A percentile compares a stretch with the other conserved stretches of the same genome.
Evolutionary conservation across 2,329 filamentous ascomycete species (phyloP).

Genomic region (Didymellaceae sp.): DNA sequence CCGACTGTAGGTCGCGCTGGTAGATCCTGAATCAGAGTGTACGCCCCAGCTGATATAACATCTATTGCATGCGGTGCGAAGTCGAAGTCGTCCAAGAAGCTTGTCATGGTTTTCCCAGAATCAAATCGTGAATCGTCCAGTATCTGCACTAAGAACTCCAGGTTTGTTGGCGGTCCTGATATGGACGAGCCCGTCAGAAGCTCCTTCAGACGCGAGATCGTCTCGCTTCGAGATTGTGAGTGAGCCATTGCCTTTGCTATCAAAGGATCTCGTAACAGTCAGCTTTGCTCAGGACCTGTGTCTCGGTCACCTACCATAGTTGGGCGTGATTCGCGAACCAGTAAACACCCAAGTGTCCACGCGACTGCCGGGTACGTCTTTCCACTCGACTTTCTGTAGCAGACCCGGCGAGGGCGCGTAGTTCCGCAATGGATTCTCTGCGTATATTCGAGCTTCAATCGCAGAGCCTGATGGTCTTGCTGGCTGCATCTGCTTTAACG

Average conservation of each 20-base stretch:
- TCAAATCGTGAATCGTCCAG: conserved; percentile 55
- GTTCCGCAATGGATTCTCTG: conserved; percentile 64
- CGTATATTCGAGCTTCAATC: conserved; percentile 63
- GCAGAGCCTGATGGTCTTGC: conserved; percentile 55
- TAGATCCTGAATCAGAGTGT: conserved; percentile 65
- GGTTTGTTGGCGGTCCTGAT: conserved; percentile 63
- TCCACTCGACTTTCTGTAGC: conserved; percentile 64
- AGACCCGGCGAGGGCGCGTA: conserved; percentile 66
- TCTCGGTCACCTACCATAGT: conserved; percentile 55
- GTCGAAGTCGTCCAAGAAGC: conserved; percentile 60
- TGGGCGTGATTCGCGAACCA: conserved; percentile 62
- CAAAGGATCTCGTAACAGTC: conserved; percentile 54
- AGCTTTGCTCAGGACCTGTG: background rate
- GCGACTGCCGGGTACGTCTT: conserved; percentile 56
- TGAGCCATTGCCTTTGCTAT: conserved; percentile 67
- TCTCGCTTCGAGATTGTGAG: conserved; percentile 48
- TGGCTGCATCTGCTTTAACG: conserved; percentile 54
- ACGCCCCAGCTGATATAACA: conserved; percentile 62
- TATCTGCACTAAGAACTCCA: conserved; percentile 62
- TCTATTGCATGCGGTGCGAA: conserved; percentile 62
- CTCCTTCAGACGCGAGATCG: conserved; percentile 54
- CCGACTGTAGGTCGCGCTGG: conserved; percentile 64
- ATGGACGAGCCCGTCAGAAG: conserved; percentile 56
- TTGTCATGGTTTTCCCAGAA: conserved; percentile 62
- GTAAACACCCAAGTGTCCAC: conserved; percentile 70